These are phyloP conservation scores for Phellinidium pouzarii DNA, from an alignment of 1,284 basidiomycete genomes.

Conservation along the genomic window DNA sequence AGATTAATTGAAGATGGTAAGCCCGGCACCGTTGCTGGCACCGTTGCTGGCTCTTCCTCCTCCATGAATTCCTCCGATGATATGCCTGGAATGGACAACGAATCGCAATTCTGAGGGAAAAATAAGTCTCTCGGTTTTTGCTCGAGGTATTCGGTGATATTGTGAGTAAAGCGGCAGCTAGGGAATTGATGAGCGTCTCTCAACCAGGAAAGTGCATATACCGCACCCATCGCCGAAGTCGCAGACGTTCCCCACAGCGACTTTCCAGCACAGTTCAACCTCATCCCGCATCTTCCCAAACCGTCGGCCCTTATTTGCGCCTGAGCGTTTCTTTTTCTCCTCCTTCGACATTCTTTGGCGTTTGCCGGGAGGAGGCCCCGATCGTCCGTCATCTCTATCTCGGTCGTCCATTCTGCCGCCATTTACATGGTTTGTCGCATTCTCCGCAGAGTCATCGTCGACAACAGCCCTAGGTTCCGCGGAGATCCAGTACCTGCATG, in stretches of 20 bases:
- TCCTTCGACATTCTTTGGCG: slow-evolving; percentile 45
- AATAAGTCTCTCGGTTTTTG: slow-evolving; percentile 72
- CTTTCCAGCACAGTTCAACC: slow-evolving; percentile 67
- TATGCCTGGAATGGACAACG: slow-evolving; percentile 38
- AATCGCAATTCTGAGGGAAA: slow-evolving; percentile 39
- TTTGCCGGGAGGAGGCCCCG: slow-evolving; percentile 28
- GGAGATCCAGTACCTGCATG: slow-evolving; percentile 52
- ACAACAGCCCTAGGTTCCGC: slow-evolving; percentile 32
- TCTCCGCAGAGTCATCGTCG: slow-evolving; percentile 78
- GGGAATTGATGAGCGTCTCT: background rate
- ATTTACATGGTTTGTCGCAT: slow-evolving; percentile 38
- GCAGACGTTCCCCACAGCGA: slow-evolving; percentile 59
- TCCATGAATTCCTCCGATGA: slow-evolving; percentile 20
- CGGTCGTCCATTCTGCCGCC: slow-evolving; percentile 24
- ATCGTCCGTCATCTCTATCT: slow-evolving; percentile 25
- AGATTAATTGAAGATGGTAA: slow-evolving; percentile 37
- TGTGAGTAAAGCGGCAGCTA: slow-evolving; percentile 81
- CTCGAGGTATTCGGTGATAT: slow-evolving; percentile 68
- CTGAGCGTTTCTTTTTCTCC: slow-evolving; percentile 66
- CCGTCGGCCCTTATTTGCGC: slow-evolving; percentile 72
- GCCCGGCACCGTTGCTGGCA: slow-evolving; percentile 14
- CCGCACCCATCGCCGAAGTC: slow-evolving; percentile 58
- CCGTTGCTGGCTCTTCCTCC: slow-evolving; percentile 32
- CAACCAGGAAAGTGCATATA: slow-evolving; percentile 1
- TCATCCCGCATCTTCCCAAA: slow-evolving; percentile 71